phyloP scores from a whole-genome alignment of 257 asterid genomes.

The Nicotiana tabacum region DNA sequence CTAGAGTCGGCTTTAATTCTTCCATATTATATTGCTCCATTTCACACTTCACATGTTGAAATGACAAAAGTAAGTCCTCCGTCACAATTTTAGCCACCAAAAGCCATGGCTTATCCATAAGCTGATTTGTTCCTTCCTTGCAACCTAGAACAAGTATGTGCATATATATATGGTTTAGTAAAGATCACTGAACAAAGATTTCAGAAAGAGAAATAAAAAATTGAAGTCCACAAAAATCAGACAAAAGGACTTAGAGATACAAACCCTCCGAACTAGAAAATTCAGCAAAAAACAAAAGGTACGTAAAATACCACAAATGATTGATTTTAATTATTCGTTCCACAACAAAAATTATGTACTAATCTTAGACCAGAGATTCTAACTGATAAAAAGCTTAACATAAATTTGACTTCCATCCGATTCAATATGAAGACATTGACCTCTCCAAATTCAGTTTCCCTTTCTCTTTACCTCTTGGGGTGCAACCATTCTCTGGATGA shows the following conservation, averaged over 20 bases:
- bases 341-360: neutral
- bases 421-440: neutral
- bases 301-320: neutral
- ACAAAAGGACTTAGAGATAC: neutral
- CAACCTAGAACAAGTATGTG: neutral
- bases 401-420: neutral
- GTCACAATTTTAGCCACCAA: slow-evolving; percentile 30
- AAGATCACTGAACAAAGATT: neutral
- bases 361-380: neutral
- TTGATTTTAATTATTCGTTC: neutral
- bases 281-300: neutral
- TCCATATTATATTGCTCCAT: slow-evolving; percentile 21
- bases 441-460: too few relatives aligned
- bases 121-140: slow-evolving; percentile 12
- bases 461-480: too few relatives aligned
- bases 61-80: slow-evolving; percentile 33
- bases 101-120: slow-evolving; percentile 31
- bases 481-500: too few relatives aligned
- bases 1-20: slow-evolving; percentile 29
- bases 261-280: neutral
- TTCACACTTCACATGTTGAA: slow-evolving; percentile 26
- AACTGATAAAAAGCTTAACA: neutral
- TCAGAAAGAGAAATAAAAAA: neutral
- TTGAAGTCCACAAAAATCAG: neutral
- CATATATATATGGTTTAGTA: neutral